These are phyloP conservation scores for Xylaria sp. DNA, from an alignment of 2,329 filamentous ascomycete genomes.

Conservation along the genomic window DNA sequence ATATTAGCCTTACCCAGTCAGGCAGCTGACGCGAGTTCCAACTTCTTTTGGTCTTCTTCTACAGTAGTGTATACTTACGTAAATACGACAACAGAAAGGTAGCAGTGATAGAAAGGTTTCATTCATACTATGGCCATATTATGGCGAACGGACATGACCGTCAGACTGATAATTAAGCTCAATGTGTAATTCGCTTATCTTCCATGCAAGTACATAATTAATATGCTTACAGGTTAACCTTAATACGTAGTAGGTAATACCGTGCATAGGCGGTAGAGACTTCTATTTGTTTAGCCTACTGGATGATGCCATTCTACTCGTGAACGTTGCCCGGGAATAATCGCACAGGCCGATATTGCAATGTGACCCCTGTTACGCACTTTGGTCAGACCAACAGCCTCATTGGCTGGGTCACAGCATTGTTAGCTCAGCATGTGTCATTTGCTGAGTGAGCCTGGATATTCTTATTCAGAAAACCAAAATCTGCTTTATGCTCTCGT, in stretches of 20 bases:
- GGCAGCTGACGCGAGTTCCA: slow-evolving; percentile 14
- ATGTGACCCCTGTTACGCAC: background rate
- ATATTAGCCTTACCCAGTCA: slow-evolving; percentile 23
- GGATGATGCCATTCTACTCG: background rate
- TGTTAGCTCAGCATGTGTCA: background rate
- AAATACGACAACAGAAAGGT: background rate
- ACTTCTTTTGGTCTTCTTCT: background rate
- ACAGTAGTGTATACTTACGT: background rate
- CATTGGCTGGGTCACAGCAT: slow-evolving; percentile 2
- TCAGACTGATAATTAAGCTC: slow-evolving; percentile 1
- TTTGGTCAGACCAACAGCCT: background rate
- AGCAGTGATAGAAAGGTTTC: background rate
- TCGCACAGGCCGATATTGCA: slow-evolving; percentile 3
- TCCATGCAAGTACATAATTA: background rate
- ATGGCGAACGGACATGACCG: slow-evolving; percentile 17
- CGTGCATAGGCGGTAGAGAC: background rate
- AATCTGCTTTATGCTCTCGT: background rate
- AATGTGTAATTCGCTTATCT: background rate
- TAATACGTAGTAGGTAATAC: too few species aligned
- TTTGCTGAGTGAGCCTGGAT: background rate
- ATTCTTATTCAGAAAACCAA: background rate
- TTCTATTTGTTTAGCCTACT: background rate
- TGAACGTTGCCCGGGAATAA: background rate
- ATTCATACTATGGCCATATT: background rate
- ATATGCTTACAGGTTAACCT: background rate